Evolutionary conservation across 2,329 filamentous ascomycete genomes (phyloP), one percentile per base, ranked within the genome.

Genomic region (Pseudogymnoascus sp.): DNA sequence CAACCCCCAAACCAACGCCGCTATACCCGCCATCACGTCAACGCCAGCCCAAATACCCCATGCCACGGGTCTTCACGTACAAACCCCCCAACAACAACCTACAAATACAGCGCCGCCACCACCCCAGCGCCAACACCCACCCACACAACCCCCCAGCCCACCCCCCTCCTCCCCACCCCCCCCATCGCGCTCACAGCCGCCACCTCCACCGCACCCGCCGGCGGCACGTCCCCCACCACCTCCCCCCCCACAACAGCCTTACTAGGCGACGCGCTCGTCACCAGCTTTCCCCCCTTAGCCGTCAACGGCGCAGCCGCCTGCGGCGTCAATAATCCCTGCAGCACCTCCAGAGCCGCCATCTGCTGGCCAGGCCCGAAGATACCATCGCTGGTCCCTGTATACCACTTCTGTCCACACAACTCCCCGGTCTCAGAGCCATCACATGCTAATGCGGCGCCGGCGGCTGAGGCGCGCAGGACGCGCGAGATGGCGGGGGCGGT

Each of bases 321-420:
- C 13, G 74, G 70, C 13, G 79, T 76, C 60, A 89, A 75, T 2
- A 87, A 76, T 2, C 84, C 84, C 71, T 88, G 85, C 14, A 89
- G 77, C 1, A 80, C 79, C 75, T 88, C 86, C 61, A 89, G 79
- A 1, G 85, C 86, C 63, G 80, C 83, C 83, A 89, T 85, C 71
- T 88, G 81, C 74, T 87, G 83, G 4, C 86, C 86, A 5, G 88
- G 77, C 2, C 85, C 85, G 0, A 77, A 72, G 23, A 74, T 77
- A 39, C 79, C 80, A 69, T 89, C 86, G 66, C 79, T 86, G 1
- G 78, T 81, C 41, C 80, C 80, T 0, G 78, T 75, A 66, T 85
- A 87, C 86, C 86, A 89, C 71, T 80, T 82, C 23, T 83, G 77
- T n/a, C 86, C 85, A 69, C 86, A 89, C 16, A 79, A 77, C 1